A percentile compares a stretch with the other conserved stretches of the same genome.
phyloP scores from a whole-genome alignment of 1,284 basidiomycete species.

The Phlebopus sp. region DNA sequence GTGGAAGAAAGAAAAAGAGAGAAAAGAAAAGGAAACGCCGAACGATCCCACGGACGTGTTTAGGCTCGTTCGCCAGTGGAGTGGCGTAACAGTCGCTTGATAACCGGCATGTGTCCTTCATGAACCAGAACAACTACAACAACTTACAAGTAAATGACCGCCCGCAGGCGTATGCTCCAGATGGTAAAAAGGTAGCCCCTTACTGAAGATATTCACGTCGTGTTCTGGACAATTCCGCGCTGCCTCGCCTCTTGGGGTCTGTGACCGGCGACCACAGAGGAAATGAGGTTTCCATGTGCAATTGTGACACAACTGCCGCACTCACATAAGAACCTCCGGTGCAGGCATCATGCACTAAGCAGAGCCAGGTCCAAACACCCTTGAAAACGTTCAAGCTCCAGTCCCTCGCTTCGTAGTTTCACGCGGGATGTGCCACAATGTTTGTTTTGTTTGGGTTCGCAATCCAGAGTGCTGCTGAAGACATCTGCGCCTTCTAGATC shows the following conservation, averaged over 20 bases:
- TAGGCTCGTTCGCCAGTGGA: constrained; percentile 3
- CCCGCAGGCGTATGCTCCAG: constrained; percentile 10
- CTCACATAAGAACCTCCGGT: constrained; percentile 30
- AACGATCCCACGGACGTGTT: constrained; percentile 6
- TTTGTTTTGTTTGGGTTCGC: constrained; percentile 35
- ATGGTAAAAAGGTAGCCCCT: constrained; percentile 7
- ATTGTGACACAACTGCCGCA: constrained; percentile 33
- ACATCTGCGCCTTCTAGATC: constrained; percentile 43
- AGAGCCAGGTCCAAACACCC: constrained; percentile 19
- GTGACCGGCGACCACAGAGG: constrained; percentile 28
- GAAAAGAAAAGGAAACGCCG: constrained; percentile 16
- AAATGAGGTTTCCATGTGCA: constrained; percentile 42
- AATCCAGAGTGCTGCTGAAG: constrained; percentile 7
- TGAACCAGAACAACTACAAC: constrained; percentile 4
- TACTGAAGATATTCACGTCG: constrained; percentile 15
- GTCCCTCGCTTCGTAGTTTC: constrained; percentile 16
- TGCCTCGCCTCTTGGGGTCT: constrained; percentile 38
- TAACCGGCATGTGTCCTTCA: constrained; percentile 7
- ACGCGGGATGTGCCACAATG: constrained; percentile 72
- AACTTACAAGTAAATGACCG: constrained; percentile 11
- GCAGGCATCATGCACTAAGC: constrained; percentile 17
- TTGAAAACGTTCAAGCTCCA: constrained; percentile 11
- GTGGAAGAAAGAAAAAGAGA: neutral
- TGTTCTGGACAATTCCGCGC: constrained; percentile 21
- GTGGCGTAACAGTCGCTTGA: neutral